A percentile compares a stretch with the other conserved stretches of the same genome.
Conservation (phyloP, 73 alveolate species). For the Diophrys appendiculata region DNA sequence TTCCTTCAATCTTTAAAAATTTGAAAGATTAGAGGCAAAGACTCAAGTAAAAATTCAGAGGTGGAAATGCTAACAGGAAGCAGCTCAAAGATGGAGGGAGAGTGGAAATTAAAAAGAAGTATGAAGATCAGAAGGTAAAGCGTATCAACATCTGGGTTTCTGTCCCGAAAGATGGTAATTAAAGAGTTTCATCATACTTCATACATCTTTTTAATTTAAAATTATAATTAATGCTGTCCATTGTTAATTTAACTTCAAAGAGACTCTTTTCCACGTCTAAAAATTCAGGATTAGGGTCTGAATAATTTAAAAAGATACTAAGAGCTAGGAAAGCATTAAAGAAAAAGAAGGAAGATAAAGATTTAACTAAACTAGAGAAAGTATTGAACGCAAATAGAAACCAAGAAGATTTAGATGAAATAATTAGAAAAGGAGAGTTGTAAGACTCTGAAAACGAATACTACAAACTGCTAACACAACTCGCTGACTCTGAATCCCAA, state of each 20-base stretch:
- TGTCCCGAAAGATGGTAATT: background rate
- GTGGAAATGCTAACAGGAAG: no score
- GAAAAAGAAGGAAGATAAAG: background rate
- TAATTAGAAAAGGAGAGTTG: background rate
- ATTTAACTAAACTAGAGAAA: background rate
- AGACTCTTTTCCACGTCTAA: no score
- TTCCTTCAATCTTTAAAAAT: no score
- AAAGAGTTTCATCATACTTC: background rate
- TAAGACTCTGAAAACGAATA: background rate
- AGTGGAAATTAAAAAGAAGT: no score
- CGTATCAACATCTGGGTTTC: background rate
- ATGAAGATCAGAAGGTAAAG: background rate
- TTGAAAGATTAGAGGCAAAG: no score
- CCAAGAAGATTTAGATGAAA: background rate
- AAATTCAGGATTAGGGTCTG: no score
- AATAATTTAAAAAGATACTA: background rate
- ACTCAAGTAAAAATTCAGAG: no score
- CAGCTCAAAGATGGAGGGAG: no score
- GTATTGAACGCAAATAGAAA: background rate
- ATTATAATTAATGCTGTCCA: no score
- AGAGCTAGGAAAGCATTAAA: background rate
- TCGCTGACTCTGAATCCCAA: background rate
- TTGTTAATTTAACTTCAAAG: no score
- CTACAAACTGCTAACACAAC: background rate
- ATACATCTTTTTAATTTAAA: no score